A percentile compares a stretch with the other conserved stretches of the same genome.
Evolutionary conservation across 805 yeast genomes (phyloP).

Genomic region (Komagataella pseudopastoris): DNA sequence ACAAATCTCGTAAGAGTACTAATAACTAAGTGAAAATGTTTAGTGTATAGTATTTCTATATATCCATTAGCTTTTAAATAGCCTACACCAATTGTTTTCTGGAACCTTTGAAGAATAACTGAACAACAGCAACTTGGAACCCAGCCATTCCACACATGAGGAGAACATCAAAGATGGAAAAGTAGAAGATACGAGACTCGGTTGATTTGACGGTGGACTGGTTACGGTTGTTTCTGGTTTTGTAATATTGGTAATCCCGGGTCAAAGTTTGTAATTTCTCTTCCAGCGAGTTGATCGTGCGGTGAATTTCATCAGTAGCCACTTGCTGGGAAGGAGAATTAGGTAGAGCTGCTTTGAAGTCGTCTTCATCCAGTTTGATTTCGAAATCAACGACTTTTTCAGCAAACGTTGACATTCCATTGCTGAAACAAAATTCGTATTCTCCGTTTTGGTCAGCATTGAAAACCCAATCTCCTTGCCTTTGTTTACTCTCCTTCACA

Average conservation of each 20-base stretch:
- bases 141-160: conserved; percentile 59
- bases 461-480: conserved; percentile 73
- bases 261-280: conserved; percentile 41
- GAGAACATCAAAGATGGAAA: conserved; percentile 51
- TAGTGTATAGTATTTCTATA: not conserved
- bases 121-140: conserved; percentile 55
- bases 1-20: conserved; percentile 10
- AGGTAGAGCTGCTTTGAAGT: conserved; percentile 52
- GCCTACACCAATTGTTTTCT: conserved; percentile 47
- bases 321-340: conserved; percentile 37
- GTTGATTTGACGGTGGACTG: conserved; percentile 67
- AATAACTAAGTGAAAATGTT: conserved; percentile 3
- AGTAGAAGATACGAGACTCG: conserved; percentile 46
- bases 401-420: conserved; percentile 69
- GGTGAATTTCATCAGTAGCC: conserved; percentile 42
- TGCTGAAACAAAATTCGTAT: conserved; percentile 76
- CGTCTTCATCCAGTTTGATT: conserved; percentile 35
- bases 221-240: conserved; percentile 83
- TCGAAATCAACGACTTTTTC: conserved; percentile 82
- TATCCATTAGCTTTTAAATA: not conserved
- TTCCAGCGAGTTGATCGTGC: conserved; percentile 45
- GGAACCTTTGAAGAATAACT: conserved; percentile 58
- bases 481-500: conserved; percentile 42
- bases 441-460: conserved; percentile 59
- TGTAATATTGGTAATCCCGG: conserved; percentile 64